These are phyloP conservation scores for Carallia pectinifolia DNA, from an alignment of 345 rosid species.

Conservation along the genomic window DNA sequence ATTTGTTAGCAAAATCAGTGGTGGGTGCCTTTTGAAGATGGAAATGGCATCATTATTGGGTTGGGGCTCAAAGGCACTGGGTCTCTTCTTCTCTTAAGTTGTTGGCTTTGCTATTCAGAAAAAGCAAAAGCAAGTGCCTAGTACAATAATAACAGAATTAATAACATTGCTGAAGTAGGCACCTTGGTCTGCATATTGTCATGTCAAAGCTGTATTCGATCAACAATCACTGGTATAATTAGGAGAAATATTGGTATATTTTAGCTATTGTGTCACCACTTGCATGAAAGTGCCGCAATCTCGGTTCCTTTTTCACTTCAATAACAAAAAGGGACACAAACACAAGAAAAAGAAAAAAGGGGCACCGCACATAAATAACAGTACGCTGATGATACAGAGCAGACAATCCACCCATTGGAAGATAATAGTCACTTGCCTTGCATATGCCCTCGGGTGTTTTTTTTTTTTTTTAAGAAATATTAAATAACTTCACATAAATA, in stretches of 20 bases:
- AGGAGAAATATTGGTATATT: not conserved
- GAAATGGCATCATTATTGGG: not conserved
- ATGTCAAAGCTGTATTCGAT: not conserved
- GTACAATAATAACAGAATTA: not conserved
- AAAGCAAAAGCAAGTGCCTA: slow-evolving; percentile 2
- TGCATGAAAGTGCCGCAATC: slow-evolving; percentile 2
- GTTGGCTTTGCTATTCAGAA: slow-evolving; percentile 10
- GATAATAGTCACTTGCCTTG: too few relatives aligned
- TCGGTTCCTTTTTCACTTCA: not conserved
- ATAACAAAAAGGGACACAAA: too few relatives aligned
- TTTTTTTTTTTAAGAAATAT: too few relatives aligned
- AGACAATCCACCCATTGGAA: too few relatives aligned
- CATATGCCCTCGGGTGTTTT: too few relatives aligned
- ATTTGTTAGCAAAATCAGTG: slow-evolving; percentile 6
- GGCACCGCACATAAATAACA: too few relatives aligned
- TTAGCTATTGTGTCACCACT: slow-evolving; percentile 3
- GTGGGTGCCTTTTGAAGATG: slow-evolving; percentile 7
- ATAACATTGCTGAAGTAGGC: not conserved
- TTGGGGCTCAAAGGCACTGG: slow-evolving; percentile 3
- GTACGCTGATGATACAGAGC: too few relatives aligned
- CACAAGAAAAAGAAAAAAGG: too few relatives aligned
- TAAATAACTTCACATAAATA: too few relatives aligned
- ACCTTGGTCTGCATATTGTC: not conserved
- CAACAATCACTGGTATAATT: not conserved
- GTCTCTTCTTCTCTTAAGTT: slow-evolving; percentile 8